A percentile compares a stretch with the other conserved stretches of the same genome.
These are phyloP conservation scores for Spinacia oleracea DNA, from an alignment of 179 eudicot genomes.

Conservation along the genomic window DNA sequence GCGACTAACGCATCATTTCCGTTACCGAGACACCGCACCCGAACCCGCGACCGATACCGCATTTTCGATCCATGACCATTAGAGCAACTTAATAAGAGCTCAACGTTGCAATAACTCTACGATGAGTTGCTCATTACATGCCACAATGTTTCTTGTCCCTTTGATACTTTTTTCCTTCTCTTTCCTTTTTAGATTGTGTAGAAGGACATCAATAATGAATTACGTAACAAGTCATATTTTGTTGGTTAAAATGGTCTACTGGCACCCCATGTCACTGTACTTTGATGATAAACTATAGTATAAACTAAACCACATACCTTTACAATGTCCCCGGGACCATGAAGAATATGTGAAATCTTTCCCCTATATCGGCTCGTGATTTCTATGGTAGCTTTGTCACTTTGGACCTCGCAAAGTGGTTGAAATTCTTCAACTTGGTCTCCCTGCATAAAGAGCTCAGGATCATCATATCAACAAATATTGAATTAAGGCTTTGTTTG, in stretches of 20 bases:
- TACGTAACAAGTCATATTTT: background rate
- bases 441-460: slow-evolving; percentile 49
- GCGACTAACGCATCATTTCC: no score
- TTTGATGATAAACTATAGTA: background rate
- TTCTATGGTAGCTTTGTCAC: slow-evolving; percentile 98
- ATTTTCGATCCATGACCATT: no score
- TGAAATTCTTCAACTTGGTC: slow-evolving; percentile 89
- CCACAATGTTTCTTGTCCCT: background rate
- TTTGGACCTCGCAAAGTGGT: slow-evolving; percentile 97
- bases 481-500: no score
- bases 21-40: no score
- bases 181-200: background rate
- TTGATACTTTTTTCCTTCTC: background rate
- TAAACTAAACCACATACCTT: slow-evolving; percentile 51
- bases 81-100: no score
- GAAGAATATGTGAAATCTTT: slow-evolving; percentile 62
- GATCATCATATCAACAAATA: background rate
- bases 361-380: slow-evolving; percentile 96
- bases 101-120: background rate
- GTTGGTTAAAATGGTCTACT: background rate
- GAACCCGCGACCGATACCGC: no score
- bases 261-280: background rate
- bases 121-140: background rate
- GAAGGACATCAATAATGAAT: background rate
- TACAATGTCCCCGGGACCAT: slow-evolving; percentile 78